Percentiles rank a stretch among this genome's conserved stretches.
Conservation (phyloP, 2,329 filamentous ascomycete species). For the Aspergillus phoenicis region DNA sequence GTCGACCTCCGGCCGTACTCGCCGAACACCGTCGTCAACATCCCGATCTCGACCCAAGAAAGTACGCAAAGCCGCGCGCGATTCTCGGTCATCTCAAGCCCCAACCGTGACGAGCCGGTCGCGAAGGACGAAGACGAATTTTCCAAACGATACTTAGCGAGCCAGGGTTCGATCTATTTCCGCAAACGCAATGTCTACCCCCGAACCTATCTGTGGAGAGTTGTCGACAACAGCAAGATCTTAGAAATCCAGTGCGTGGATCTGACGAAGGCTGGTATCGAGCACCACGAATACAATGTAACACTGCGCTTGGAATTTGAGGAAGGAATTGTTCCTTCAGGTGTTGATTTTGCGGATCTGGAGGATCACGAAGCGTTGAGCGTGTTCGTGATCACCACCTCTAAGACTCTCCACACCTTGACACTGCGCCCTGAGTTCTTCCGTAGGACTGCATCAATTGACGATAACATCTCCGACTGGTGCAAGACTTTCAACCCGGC, state of each 20-base stretch:
- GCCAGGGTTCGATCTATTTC: slow-evolving; percentile 81
- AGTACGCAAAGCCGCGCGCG: slow-evolving; percentile 50
- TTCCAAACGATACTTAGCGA: slow-evolving; percentile 71
- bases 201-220: slow-evolving; percentile 85
- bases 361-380: slow-evolving; percentile 75
- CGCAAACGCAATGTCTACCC: slow-evolving; percentile 74
- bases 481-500: slow-evolving; percentile 74
- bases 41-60: slow-evolving; percentile 61
- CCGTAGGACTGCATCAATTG: slow-evolving; percentile 66
- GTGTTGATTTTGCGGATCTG: slow-evolving; percentile 80
- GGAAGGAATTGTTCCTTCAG: slow-evolving; percentile 70
- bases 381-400: slow-evolving; percentile 76
- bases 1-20: slow-evolving; percentile 77
- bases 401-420: slow-evolving; percentile 81
- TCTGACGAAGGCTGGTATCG: slow-evolving; percentile 68
- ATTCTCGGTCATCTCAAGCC: slow-evolving; percentile 50
- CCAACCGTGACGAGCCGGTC: slow-evolving; percentile 42
- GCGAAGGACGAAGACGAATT: slow-evolving; percentile 69
- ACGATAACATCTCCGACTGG: slow-evolving; percentile 73
- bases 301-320: slow-evolving; percentile 78
- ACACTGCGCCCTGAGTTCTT: slow-evolving; percentile 83
- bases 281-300: slow-evolving; percentile 68
- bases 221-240: slow-evolving; percentile 76
- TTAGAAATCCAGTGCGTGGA: slow-evolving; percentile 84
- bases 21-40: slow-evolving; percentile 68